phyloP scores from a whole-genome alignment of 345 rosid species.

The Aethionema arabicum region DNA sequence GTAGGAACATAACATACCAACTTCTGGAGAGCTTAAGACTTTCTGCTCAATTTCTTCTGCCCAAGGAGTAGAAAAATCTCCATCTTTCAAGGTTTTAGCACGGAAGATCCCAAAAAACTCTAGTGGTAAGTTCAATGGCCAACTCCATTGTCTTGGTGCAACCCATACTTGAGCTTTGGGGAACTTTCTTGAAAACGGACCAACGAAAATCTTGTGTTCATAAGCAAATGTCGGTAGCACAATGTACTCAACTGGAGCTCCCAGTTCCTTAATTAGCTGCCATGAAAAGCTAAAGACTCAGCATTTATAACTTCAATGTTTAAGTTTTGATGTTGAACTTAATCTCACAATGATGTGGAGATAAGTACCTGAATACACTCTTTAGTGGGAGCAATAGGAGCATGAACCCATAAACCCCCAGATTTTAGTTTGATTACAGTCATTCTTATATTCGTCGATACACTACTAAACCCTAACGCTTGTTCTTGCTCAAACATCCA shows the following conservation, averaged over 20 bases:
- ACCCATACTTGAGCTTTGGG: constrained; percentile 89
- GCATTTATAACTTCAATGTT: neutral
- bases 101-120: constrained; percentile 94
- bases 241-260: constrained; percentile 81
- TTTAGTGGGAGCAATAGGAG: constrained; percentile 97
- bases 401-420: constrained; percentile 98
- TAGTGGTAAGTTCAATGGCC: constrained; percentile 92
- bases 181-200: constrained; percentile 93
- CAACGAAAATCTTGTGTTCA: constrained; percentile 95
- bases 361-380: constrained; percentile 77
- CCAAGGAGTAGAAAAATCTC: constrained; percentile 83
- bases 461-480: constrained; percentile 96
- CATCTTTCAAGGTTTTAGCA: constrained; percentile 67
- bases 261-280: constrained; percentile 87
- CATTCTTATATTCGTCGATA: constrained; percentile 92
- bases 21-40: constrained; percentile 93
- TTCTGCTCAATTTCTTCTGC: constrained; percentile 89
- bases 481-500: constrained; percentile 99
- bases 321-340: too few species aligned
- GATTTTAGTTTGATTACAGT: constrained; percentile 94
- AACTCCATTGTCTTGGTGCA: constrained; percentile 99
- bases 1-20: constrained; percentile 48
- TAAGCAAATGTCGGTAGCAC: constrained; percentile 93
- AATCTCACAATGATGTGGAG: too few species aligned
- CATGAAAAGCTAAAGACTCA: neutral